A percentile compares a stretch with the other conserved stretches of the same genome.
Evolutionary conservation across 768 basidiomycete species (phyloP).

Genomic region (Thelephora aurantiotincta): DNA sequence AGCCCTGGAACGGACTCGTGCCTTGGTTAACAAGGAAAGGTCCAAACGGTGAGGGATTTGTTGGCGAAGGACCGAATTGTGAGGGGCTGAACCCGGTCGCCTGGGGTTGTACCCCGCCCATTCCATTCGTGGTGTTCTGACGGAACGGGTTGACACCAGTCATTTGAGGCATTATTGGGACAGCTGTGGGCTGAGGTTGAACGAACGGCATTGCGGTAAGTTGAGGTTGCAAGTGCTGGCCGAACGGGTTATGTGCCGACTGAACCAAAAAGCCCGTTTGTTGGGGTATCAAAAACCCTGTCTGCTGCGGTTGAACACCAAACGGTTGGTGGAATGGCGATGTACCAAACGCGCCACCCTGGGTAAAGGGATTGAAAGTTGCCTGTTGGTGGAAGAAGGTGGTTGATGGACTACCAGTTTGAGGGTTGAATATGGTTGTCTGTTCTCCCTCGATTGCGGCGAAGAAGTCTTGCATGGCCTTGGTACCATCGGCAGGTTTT

Average conservation of each 20-base stretch:
- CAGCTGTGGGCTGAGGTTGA: constrained; percentile 35
- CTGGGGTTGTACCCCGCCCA: constrained; percentile 17
- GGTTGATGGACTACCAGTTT: constrained; percentile 37
- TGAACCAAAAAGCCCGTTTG: constrained; percentile 23
- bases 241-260: constrained; percentile 30
- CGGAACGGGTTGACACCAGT: constrained; percentile 35
- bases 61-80: background rate
- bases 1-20: constrained; percentile 8
- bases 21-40: background rate
- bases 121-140: constrained; percentile 25
- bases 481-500: constrained; percentile 18
- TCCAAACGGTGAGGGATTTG: no score
- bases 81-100: constrained; percentile 9
- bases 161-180: constrained; percentile 31
- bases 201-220: constrained; percentile 23
- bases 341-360: constrained; percentile 27
- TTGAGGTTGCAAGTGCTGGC: constrained; percentile 22
- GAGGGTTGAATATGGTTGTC: constrained; percentile 54
- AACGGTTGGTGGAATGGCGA: constrained; percentile 6
- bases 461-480: constrained; percentile 75
- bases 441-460: constrained; percentile 73
- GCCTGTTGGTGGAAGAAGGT: constrained; percentile 44
- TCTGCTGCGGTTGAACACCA: constrained; percentile 23
- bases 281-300: constrained; percentile 41
- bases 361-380: constrained; percentile 66